A percentile compares a stretch with the other conserved stretches of the same genome.
Conservation (phyloP, 352 stramenopile species). For the Pythium phragmitis region DNA sequence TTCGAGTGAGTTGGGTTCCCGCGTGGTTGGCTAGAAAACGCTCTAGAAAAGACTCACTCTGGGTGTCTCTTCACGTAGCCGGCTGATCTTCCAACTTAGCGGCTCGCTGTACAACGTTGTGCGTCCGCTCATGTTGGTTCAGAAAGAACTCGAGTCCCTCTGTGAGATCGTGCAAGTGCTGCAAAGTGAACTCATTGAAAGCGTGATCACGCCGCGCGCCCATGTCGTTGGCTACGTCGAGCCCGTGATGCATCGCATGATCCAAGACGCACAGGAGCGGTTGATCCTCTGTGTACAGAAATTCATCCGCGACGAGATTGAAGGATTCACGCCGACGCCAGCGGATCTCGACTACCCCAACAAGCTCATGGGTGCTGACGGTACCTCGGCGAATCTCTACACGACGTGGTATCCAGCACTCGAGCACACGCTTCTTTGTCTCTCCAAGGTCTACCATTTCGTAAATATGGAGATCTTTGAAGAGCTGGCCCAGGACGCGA, state of each 20-base stretch:
- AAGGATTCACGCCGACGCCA: constrained; percentile 58
- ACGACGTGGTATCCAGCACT: constrained; percentile 83
- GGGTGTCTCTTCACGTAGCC: constrained; percentile 30
- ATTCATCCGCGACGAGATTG: constrained; percentile 82
- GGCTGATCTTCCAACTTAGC: constrained; percentile 77
- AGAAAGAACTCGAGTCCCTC: constrained; percentile 74
- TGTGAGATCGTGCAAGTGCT: constrained; percentile 82
- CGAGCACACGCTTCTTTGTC: constrained; percentile 78
- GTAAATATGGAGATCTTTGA: constrained; percentile 88
- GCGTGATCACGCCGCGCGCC: constrained; percentile 52
- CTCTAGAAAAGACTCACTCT: neutral
- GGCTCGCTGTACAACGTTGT: constrained; percentile 69
- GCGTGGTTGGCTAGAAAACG: neutral
- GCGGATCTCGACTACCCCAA: constrained; percentile 72
- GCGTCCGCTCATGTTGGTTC: constrained; percentile 61
- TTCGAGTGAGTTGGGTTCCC: constrained; percentile 52
- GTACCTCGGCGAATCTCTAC: constrained; percentile 45
- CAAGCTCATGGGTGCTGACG: constrained; percentile 45
- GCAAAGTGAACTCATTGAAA: constrained; percentile 75
- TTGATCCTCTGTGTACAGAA: constrained; percentile 85
- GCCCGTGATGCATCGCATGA: constrained; percentile 81
- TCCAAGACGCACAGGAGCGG: constrained; percentile 80
- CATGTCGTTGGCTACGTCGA: constrained; percentile 55
- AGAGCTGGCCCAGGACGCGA: constrained; percentile 80
- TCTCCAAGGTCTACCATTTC: constrained; percentile 86